These are phyloP conservation scores for Triticum urartu DNA, from an alignment of 176 grass and related monocot species.

Conservation along the genomic window DNA sequence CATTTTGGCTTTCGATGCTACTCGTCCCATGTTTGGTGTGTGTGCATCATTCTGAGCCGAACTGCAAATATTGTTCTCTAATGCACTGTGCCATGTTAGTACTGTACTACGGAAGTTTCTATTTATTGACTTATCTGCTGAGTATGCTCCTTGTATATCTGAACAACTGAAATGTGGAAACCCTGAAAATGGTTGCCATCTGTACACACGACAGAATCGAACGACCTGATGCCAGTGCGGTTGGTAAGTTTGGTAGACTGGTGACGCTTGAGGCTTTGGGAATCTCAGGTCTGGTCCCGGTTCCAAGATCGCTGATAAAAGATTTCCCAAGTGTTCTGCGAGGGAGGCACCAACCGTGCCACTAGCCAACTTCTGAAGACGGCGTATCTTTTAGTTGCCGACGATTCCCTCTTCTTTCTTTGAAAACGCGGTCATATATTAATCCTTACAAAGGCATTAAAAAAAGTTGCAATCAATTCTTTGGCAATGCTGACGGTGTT, in stretches of 20 bases:
- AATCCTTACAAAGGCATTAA: too few species aligned
- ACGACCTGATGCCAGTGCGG: not conserved
- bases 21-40: not conserved
- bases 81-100: not conserved
- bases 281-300: not conserved
- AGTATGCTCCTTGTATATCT: not conserved
- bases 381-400: too few species aligned
- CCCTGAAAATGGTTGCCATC: not conserved
- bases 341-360: not conserved
- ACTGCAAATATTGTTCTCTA: not conserved
- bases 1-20: slow-evolving; percentile 37
- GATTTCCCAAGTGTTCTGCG: not conserved
- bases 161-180: not conserved
- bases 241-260: not conserved
- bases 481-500: too few species aligned
- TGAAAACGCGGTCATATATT: too few species aligned
- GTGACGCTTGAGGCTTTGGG: not conserved
- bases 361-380: not conserved
- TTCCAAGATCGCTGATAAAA: not conserved
- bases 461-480: too few species aligned
- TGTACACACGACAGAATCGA: not conserved
- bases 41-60: slow-evolving; percentile 10
- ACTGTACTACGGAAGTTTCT: not conserved
- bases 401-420: too few species aligned
- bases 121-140: not conserved